Percentiles rank a stretch among this genome's conserved stretches.
These are phyloP conservation scores for Xylaria acuta DNA, from an alignment of 495 filamentous ascomycete genomes.

Conservation along the genomic window DNA sequence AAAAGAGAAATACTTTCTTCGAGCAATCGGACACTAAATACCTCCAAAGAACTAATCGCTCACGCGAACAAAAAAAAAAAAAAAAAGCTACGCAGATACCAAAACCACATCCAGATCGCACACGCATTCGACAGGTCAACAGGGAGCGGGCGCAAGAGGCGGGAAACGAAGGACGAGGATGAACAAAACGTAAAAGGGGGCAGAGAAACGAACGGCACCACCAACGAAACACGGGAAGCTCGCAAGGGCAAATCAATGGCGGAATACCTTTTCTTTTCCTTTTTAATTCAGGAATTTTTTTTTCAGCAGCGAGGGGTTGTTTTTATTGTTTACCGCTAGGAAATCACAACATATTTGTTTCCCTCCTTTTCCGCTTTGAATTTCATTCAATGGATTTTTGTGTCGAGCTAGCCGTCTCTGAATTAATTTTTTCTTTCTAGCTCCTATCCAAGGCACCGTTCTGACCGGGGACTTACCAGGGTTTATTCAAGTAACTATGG, in stretches of 20 bases:
- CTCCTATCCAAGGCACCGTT: neutral
- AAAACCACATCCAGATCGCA: neutral
- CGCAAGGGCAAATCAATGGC: conserved; percentile 14
- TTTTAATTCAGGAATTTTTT: neutral
- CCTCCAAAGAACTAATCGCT: conserved; percentile 29
- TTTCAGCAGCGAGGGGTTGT: neutral
- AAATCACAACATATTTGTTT: neutral
- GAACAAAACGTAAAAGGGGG: neutral
- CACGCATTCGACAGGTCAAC: conserved; percentile 2
- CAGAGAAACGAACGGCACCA: neutral
- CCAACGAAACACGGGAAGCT: neutral
- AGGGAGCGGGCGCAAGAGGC: conserved; percentile 2
- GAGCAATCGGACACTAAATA: conserved; percentile 25
- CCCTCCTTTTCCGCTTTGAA: neutral
- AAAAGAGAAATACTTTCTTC: conserved; percentile 4
- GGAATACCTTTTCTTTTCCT: neutral
- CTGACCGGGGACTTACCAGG: neutral
- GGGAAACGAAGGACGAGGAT: neutral
- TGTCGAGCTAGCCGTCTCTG: neutral
- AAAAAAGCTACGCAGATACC: conserved; percentile 21
- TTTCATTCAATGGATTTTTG: neutral
- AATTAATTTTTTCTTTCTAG: neutral
- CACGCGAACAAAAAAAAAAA: conserved; percentile 21
- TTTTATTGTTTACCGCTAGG: conserved; percentile 1
- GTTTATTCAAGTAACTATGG: neutral